A percentile compares a stretch with the other conserved stretches of the same genome.
These are phyloP conservation scores for Trichophyton mentagrophytes DNA, from an alignment of 2,329 filamentous ascomycete species.

Conservation along the genomic window DNA sequence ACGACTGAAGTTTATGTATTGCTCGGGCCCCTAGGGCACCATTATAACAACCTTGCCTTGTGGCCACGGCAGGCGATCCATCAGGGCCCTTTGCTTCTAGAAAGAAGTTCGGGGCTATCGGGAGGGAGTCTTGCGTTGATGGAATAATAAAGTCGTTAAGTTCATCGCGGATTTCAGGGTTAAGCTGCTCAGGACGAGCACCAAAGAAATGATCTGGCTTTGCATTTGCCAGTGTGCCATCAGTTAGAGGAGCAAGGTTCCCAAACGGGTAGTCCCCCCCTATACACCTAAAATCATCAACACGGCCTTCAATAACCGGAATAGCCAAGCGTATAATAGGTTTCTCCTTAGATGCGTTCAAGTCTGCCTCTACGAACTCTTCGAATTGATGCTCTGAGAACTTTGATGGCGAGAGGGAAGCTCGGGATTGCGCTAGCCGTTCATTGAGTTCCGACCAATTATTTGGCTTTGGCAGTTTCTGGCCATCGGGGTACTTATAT, in stretches of 20 bases:
- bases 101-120: too few species aligned
- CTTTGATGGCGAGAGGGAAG: conserved; percentile 26
- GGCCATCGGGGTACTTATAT: conserved; percentile 17
- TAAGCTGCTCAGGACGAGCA: conserved; percentile 19
- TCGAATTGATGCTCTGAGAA: conserved; percentile 22
- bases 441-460: conserved; percentile 23
- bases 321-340: conserved; percentile 24
- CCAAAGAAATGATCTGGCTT: conserved; percentile 25
- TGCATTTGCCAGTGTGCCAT: conserved; percentile 17
- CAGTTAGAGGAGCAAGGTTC: conserved; percentile 27
- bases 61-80: too few species aligned
- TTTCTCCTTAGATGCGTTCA: conserved; percentile 23
- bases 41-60: too few species aligned
- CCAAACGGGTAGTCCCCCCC: conserved; percentile 21
- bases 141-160: conserved; percentile 20
- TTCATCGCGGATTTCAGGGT: conserved; percentile 17
- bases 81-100: too few species aligned
- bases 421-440: conserved; percentile 18
- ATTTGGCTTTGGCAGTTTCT: conserved; percentile 17
- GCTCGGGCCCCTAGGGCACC: too few species aligned
- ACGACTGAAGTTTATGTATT: conserved; percentile 8
- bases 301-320: conserved; percentile 16
- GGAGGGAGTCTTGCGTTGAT: conserved; percentile 12
- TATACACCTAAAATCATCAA: conserved; percentile 15
- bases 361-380: conserved; percentile 20